These are phyloP conservation scores for Conoideocrella luteorostrata DNA, from an alignment of 2,329 filamentous ascomycete genomes.

Conservation along the genomic window DNA sequence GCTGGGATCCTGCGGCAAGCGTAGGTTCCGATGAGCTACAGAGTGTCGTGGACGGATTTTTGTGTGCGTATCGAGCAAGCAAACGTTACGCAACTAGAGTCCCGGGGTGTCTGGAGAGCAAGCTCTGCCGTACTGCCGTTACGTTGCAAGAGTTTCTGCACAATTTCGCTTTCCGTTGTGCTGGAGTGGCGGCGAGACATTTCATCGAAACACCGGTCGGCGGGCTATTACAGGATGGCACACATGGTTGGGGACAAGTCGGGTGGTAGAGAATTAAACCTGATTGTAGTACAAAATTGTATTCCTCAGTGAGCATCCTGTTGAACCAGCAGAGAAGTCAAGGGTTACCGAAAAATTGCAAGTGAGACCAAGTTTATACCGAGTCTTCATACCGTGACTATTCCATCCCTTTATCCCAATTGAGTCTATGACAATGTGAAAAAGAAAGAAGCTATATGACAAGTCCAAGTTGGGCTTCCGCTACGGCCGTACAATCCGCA, in stretches of 20 bases:
- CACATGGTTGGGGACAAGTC: neutral
- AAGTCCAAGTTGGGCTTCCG: neutral
- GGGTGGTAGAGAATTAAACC: neutral
- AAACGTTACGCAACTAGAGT: too few species aligned
- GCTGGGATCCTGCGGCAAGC: too few species aligned
- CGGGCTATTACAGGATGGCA: too few species aligned
- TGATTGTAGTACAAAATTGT: conserved; percentile 2
- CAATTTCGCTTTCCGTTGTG: too few species aligned
- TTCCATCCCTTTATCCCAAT: conserved; percentile 5
- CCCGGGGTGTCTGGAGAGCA: too few species aligned
- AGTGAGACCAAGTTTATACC: neutral
- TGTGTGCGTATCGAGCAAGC: too few species aligned
- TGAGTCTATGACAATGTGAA: conserved; percentile 2
- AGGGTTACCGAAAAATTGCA: neutral
- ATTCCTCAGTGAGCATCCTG: neutral
- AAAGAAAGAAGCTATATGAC: neutral
- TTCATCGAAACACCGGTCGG: too few species aligned
- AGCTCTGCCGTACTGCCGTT: too few species aligned
- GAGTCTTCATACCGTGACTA: conserved; percentile 1
- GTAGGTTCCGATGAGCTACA: too few species aligned
- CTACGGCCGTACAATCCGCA: neutral
- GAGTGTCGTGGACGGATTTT: too few species aligned
- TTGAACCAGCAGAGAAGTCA: neutral
- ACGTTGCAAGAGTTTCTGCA: too few species aligned
- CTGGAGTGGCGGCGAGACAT: too few species aligned